Evolutionary conservation across 371 early-diverging fungal genomes (phyloP), one percentile per base, ranked within the genome.

Genomic region (Saksenaea vasiformis): DNA sequence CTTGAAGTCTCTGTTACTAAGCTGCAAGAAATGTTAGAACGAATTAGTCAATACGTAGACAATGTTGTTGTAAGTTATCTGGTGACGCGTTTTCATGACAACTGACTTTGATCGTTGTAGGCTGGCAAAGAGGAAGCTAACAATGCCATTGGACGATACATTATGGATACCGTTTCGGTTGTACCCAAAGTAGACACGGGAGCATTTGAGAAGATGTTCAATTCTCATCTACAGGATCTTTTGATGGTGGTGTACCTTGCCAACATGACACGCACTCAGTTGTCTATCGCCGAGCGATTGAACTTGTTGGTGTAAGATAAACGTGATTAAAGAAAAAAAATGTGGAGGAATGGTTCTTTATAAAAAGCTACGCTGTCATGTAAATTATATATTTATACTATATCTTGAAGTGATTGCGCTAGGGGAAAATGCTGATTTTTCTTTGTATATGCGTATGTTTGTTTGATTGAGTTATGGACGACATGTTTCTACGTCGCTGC

Each of bases 221-320:
- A 93, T 83, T 87, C 88, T 74, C 97, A 96, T 74, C 73, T 93
- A 61, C 90, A 95, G 85, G 97, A 98, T 74, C 83, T 96, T 59
- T 85, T 96, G 70, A 95, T 96, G 95, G 95, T 95, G 39, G 91
- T 94, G 41, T 95, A 98, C 73, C 85, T 98, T 57, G 91, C 95
- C 67, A 93, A 95, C 81, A 89, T 98, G 77, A 95, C 97, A 36
- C 89, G 95, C 61, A 91, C 95, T 26, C 98, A 98, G 80, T 85
- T 98, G 61, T 89, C 91, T 66, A 90, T 96, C 77, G 93, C 96
- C 61, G 94, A 95, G 75, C 84, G 90, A 65, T 86, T 97, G 65
- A 91, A 95, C 71, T 88, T 85, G 65, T 83, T 93, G 74, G 83
- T 89, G 59, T 87, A 54, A 77, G 73, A 59, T 73, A 71, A 64